phyloP scores from a whole-genome alignment of 2,329 filamentous ascomycete species.

The Thelonectria discophora region DNA sequence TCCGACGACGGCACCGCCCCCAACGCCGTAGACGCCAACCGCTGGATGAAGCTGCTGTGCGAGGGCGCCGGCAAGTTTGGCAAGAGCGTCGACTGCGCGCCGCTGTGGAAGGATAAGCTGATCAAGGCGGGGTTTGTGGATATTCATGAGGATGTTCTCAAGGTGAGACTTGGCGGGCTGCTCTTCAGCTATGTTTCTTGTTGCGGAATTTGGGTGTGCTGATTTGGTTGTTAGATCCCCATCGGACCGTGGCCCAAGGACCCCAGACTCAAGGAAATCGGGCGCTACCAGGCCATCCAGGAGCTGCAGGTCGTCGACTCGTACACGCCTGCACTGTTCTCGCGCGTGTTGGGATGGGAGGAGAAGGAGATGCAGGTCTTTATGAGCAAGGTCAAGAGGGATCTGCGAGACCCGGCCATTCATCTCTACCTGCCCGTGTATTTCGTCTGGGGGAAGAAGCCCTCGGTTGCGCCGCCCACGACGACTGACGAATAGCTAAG shows the following conservation, averaged over 20 bases:
- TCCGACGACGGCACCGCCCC: constrained; percentile 51
- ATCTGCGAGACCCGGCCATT: constrained; percentile 28
- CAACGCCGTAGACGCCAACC: not conserved
- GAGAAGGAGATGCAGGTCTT: constrained; percentile 33
- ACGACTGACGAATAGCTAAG: too few relatives aligned
- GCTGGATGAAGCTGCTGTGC: not conserved
- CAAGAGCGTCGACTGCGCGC: not conserved
- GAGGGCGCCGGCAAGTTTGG: constrained; percentile 4
- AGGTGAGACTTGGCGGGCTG: not conserved
- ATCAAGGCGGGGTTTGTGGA: not conserved
- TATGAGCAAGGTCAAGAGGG: constrained; percentile 34
- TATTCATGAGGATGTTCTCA: not conserved
- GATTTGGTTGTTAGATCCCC: not conserved
- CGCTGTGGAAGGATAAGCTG: constrained; percentile 4
- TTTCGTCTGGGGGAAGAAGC: constrained; percentile 37
- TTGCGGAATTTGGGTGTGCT: not conserved
- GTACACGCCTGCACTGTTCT: constrained; percentile 32
- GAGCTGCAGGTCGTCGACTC: constrained; percentile 33
- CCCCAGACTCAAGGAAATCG: constrained; percentile 4
- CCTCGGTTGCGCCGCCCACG: not conserved
- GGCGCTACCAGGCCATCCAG: constrained; percentile 9
- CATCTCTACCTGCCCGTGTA: constrained; percentile 34
- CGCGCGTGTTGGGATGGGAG: constrained; percentile 33
- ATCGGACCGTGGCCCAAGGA: constrained; percentile 9
- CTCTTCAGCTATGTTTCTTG: too few relatives aligned